Evolutionary conservation across 106 monocot genomes (phyloP), one percentile per base, ranked within the genome.

Genomic region (Hemerocallis citrina): DNA sequence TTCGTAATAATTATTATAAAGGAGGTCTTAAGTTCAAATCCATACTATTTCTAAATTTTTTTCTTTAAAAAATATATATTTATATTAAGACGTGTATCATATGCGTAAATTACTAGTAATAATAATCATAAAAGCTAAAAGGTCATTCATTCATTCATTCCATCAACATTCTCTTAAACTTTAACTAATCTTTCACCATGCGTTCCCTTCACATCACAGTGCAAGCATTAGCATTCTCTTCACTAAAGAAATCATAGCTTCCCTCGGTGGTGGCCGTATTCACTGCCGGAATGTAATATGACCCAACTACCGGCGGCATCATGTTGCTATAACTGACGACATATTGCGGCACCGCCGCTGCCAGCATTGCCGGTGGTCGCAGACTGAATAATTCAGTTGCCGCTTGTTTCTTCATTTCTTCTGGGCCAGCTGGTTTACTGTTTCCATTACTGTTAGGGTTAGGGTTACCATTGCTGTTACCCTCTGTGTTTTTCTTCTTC

Each of bases 141-240:
- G 11, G 2, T 6, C 25, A 49, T 49, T 24, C 48, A 46, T 46
- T 3, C n/a, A 20, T n/a, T n/a, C n/a, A 46, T n/a, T 20, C 8
- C 17, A 2, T 9, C 17, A 0, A 46, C 5, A 2, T 20, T 46
- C 19, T 21, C 8, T 55, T 55, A 55, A 29, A 6, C 34, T 31
- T 31, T 55, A 16, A 55, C 1, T 30, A 16, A 13, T 16, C 16
- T 14, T 9, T 19, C 16, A n/a, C n/a, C n/a, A n/a, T n/a, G n/a
- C n/a, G n/a, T n/a, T 19, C 16, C 61, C 5, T 16, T 43, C 28
- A 77, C 77, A 77, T 77, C 3, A 77, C 77, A 33, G 11, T 30
- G 62, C 77, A 77, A 12, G 52, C 61, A 25, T 61, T 62, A 12
- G 66, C 66, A 29, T 72, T 77, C 57, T 77, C 77, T 14, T 77